Percentiles rank a stretch among this genome's conserved stretches.
These are phyloP conservation scores for Powellomyces hirtus DNA, from an alignment of 192 early-diverging fungal genomes.

Conservation along the genomic window DNA sequence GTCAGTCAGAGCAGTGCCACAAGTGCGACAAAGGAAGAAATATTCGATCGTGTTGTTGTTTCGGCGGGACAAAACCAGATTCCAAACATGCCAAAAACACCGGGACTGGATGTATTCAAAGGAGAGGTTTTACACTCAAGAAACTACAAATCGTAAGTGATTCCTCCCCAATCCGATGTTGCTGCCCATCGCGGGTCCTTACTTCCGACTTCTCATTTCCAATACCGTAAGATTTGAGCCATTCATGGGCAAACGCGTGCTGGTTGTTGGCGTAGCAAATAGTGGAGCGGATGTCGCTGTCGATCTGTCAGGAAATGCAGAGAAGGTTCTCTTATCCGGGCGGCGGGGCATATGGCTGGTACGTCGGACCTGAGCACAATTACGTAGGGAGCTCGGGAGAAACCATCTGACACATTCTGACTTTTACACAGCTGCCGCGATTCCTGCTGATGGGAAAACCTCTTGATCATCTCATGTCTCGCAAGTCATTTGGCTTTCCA, in stretches of 20 bases:
- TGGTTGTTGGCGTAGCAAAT: slow-evolving; percentile 60
- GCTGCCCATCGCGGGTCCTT: neutral
- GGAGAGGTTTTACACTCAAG: slow-evolving; percentile 55
- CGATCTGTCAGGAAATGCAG: slow-evolving; percentile 52
- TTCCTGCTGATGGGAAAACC: slow-evolving; percentile 16
- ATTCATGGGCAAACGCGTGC: slow-evolving; percentile 45
- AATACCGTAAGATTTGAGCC: slow-evolving; percentile 35
- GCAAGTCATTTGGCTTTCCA: slow-evolving; percentile 6
- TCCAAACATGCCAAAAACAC: slow-evolving; percentile 49
- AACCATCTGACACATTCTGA: too few relatives aligned
- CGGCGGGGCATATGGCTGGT: slow-evolving; percentile 49
- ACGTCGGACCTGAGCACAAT: too few relatives aligned
- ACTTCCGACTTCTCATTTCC: neutral
- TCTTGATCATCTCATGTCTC: neutral
- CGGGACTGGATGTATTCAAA: slow-evolving; percentile 46
- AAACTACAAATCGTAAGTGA: slow-evolving; percentile 48
- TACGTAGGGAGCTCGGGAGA: too few relatives aligned
- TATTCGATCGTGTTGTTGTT: slow-evolving; percentile 62
- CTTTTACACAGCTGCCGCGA: slow-evolving; percentile 5
- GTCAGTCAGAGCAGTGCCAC: neutral
- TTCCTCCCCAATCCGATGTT: neutral
- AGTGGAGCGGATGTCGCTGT: slow-evolving; percentile 56
- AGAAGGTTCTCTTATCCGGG: slow-evolving; percentile 43
- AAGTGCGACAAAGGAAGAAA: neutral
- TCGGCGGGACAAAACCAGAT: slow-evolving; percentile 56